A percentile compares a stretch with the other conserved stretches of the same genome.
These are phyloP conservation scores for Musa itinerans DNA, from an alignment of 176 grass and related monocot species.

Conservation along the genomic window DNA sequence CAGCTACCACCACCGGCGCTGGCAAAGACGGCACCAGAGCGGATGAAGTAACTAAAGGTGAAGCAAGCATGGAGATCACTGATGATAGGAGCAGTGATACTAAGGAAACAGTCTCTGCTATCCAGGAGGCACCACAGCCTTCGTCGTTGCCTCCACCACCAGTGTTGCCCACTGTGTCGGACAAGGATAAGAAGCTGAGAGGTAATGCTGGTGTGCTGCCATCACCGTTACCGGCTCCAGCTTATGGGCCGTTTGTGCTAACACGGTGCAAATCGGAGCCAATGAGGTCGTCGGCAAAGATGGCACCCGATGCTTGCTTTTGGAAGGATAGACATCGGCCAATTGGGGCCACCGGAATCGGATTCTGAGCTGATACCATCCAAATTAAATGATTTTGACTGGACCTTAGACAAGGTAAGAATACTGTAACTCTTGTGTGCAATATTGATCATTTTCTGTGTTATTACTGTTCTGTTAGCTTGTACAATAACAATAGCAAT, in stretches of 20 bases:
- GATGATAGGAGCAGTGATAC: constrained; percentile 1
- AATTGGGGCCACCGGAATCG: constrained; percentile 56
- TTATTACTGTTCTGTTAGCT: too few species aligned
- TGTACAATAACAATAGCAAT: too few species aligned
- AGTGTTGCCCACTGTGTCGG: neutral
- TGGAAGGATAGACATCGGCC: constrained; percentile 94
- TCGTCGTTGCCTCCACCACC: constrained; percentile 1
- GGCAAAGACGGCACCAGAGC: constrained; percentile 6
- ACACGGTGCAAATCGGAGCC: constrained; percentile 95
- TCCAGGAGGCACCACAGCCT: neutral
- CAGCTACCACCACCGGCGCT: constrained; percentile 29
- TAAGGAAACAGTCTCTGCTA: neutral
- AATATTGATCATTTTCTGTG: neutral
- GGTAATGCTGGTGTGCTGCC: neutral
- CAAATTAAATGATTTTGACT: neutral
- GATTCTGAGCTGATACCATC: constrained; percentile 43
- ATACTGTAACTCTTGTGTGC: neutral
- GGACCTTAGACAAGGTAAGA: neutral
- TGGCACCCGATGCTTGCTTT: constrained; percentile 72
- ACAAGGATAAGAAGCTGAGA: constrained; percentile 47
- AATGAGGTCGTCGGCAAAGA: constrained; percentile 51
- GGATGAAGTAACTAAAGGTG: constrained; percentile 7
- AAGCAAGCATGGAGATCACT: constrained; percentile 3
- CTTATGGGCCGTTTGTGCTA: constrained; percentile 67
- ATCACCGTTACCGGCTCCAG: constrained; percentile 15